Conservation (phyloP, 768 basidiomycete species). For the Lactifluus pinguis region DNA sequence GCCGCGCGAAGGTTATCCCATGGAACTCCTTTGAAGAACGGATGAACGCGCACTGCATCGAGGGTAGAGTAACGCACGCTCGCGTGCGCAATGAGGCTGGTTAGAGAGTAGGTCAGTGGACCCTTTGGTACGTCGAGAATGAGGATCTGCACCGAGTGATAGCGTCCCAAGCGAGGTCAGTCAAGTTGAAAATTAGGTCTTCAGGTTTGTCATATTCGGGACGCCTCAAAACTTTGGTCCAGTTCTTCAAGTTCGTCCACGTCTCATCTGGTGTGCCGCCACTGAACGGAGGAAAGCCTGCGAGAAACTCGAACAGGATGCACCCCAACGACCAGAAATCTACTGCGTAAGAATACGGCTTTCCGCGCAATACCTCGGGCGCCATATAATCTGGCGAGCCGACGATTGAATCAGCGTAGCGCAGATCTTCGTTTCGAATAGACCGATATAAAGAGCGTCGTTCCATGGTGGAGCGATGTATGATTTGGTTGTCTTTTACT, state of each 20-base stretch:
- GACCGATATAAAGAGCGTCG: conserved; percentile 91
- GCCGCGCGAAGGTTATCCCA: conserved; percentile 76
- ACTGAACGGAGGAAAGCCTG: conserved; percentile 97
- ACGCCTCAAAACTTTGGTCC: conserved; percentile 84
- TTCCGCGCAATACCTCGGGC: conserved; percentile 85
- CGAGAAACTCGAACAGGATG: conserved; percentile 94
- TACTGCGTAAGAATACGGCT: conserved; percentile 91
- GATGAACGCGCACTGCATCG: conserved; percentile 60
- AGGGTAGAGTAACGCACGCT: conserved; percentile 72
- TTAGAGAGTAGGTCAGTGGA: neutral
- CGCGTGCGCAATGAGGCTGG: conserved; percentile 80
- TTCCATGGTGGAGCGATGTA: conserved; percentile 89
- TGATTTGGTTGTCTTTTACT: conserved; percentile 86
- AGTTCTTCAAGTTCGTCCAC: conserved; percentile 98
- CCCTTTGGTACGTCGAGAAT: neutral
- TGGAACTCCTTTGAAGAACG: conserved; percentile 69
- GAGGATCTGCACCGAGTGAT: conserved; percentile 58
- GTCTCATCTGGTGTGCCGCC: conserved; percentile 95
- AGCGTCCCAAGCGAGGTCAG: conserved; percentile 89
- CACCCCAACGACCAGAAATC: conserved; percentile 99
- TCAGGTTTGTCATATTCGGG: conserved; percentile 95
- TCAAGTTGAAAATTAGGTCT: conserved; percentile 93
- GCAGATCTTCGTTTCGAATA: conserved; percentile 79
- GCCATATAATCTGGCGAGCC: conserved; percentile 99
- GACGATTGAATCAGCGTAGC: conserved; percentile 95